Percentiles rank a stretch among this genome's conserved stretches.
phyloP scores from a whole-genome alignment of 495 filamentous ascomycete genomes.

The Podospora tetraspora region DNA sequence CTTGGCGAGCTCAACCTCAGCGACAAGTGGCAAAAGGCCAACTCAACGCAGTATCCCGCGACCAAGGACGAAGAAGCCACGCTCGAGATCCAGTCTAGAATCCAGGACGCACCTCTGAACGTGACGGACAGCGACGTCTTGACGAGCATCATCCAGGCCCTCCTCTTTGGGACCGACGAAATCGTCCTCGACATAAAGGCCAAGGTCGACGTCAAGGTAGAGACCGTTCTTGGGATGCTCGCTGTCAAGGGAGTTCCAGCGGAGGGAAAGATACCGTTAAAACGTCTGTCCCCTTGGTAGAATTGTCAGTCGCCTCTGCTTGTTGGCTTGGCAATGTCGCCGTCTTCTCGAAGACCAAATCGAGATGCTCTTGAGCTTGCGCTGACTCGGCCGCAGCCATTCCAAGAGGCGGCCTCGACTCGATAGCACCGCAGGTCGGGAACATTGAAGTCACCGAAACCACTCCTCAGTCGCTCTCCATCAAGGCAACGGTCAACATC shows the following conservation, averaged over 20 bases:
- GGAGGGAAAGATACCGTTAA: conserved; percentile 77
- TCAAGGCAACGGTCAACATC: conserved; percentile 67
- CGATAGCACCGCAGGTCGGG: conserved; percentile 56
- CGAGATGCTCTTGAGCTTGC: background rate
- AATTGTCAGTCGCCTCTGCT: conserved; percentile 46
- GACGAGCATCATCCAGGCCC: conserved; percentile 62
- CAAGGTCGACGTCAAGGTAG: conserved; percentile 74
- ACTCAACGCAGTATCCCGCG: conserved; percentile 63
- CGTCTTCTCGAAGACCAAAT: background rate
- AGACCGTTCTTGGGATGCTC: conserved; percentile 73
- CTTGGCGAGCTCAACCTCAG: conserved; percentile 70
- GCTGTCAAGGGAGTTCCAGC: conserved; percentile 76
- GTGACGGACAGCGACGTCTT: conserved; percentile 75
- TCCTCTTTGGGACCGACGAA: conserved; percentile 64
- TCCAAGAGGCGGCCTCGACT: conserved; percentile 36
- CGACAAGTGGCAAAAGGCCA: conserved; percentile 73
- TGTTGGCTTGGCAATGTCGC: conserved; percentile 6
- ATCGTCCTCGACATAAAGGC: conserved; percentile 68
- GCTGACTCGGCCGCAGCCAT: conserved; percentile 30
- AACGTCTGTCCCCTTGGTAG: conserved; percentile 61
- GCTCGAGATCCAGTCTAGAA: conserved; percentile 64
- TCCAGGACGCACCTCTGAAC: conserved; percentile 72
- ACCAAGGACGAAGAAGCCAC: conserved; percentile 46
- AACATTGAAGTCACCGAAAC: conserved; percentile 63
- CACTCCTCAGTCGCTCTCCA: conserved; percentile 57